phyloP scores from a whole-genome alignment of 306 rosid species.

The Cajanus cajan region DNA sequence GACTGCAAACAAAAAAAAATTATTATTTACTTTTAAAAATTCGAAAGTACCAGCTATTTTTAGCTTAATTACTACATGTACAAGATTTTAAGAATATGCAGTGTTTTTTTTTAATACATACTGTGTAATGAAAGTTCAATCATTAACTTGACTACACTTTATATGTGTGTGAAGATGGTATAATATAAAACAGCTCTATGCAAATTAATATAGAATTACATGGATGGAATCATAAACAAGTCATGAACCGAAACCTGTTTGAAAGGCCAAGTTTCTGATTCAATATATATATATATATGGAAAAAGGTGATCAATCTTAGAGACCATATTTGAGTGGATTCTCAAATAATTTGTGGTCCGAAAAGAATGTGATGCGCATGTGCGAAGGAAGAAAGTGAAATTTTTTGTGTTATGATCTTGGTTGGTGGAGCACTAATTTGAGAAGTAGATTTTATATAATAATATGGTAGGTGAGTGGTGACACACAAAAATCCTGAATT shows the following conservation, averaged over 20 bases:
- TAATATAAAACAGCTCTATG: background rate
- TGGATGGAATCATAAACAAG: background rate
- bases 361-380: constrained; percentile 21
- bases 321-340: constrained; percentile 21
- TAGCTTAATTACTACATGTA: background rate
- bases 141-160: background rate
- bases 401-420: background rate
- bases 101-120: background rate
- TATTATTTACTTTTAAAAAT: background rate
- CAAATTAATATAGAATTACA: background rate
- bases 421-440: constrained; percentile 43
- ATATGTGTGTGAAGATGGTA: background rate
- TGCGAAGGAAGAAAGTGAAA: background rate
- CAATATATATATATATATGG: background rate
- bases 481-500: background rate
- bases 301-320: constrained; percentile 22
- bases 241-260: constrained; percentile 7
- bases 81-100: background rate
- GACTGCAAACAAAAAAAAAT: too few species aligned
- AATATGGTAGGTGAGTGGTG: background rate
- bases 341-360: constrained; percentile 25
- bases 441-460: background rate
- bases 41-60: background rate
- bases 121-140: background rate
- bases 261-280: background rate